Conservation (phyloP, 495 filamentous ascomycete species). For the Barbatosphaeria neglecta region DNA sequence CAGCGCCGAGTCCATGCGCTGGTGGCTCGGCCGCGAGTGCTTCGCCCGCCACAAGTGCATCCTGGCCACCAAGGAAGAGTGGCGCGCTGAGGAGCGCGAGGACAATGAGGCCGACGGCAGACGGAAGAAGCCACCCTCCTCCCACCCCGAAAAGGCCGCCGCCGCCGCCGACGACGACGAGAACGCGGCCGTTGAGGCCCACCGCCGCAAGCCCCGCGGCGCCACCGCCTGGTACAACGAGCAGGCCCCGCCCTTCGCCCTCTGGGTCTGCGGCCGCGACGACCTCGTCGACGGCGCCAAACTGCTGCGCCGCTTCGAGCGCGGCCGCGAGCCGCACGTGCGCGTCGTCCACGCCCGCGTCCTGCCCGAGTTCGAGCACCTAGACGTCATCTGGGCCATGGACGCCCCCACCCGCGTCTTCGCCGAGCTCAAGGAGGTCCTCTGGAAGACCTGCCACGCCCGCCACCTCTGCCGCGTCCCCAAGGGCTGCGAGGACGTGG, state of each 20-base stretch:
- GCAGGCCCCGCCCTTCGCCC: conserved; percentile 68
- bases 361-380: conserved; percentile 85
- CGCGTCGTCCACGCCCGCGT: conserved; percentile 68
- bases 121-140: background rate
- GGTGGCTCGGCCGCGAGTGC: conserved; percentile 89
- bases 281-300: conserved; percentile 71
- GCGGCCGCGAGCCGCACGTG: conserved; percentile 73
- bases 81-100: conserved; percentile 50
- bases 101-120: conserved; percentile 25
- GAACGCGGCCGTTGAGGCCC: conserved; percentile 2
- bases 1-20: conserved; percentile 80
- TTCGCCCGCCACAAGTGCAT: conserved; percentile 92
- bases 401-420: conserved; percentile 78
- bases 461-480: conserved; percentile 50
- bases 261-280: conserved; percentile 82
- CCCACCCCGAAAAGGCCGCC: background rate
- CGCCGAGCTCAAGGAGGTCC: conserved; percentile 63
- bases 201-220: conserved; percentile 20
- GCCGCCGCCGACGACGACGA: background rate
- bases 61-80: conserved; percentile 62
- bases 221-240: conserved; percentile 70
- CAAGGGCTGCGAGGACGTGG: conserved; percentile 45
- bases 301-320: conserved; percentile 61
- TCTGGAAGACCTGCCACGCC: conserved; percentile 63
- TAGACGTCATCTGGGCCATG: conserved; percentile 95